Evolutionary conservation across 2,329 filamentous ascomycete genomes (phyloP).

Genomic region (Gaeumannomyces sp.): DNA sequence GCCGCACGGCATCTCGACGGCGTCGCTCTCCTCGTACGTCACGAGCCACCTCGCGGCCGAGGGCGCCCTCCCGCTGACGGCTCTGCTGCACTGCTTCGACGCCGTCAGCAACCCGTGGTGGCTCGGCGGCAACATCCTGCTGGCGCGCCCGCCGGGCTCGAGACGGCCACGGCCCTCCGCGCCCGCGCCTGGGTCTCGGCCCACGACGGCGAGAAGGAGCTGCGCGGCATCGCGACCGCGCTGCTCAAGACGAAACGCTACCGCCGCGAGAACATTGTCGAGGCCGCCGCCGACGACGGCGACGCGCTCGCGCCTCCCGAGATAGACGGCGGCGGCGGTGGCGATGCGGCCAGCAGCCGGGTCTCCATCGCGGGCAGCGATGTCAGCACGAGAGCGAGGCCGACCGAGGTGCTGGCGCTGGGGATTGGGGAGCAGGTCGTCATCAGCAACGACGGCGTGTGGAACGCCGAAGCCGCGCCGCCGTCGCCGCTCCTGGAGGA

Average conservation of each 20-base stretch:
- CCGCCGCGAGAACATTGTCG: slow-evolving; percentile 36
- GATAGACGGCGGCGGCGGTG: background rate
- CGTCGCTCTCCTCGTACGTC: slow-evolving; percentile 48
- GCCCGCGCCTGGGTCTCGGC: slow-evolving; percentile 55
- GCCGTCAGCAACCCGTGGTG: slow-evolving; percentile 54
- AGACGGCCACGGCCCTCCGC: slow-evolving; percentile 47
- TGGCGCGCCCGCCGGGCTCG: slow-evolving; percentile 51
- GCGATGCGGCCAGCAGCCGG: background rate
- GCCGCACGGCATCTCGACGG: slow-evolving; percentile 54
- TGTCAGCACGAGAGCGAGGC: slow-evolving; percentile 11
- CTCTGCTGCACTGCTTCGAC: slow-evolving; percentile 60
- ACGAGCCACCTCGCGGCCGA: slow-evolving; percentile 49
- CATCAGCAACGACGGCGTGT: slow-evolving; percentile 34
- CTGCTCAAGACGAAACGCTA: slow-evolving; percentile 42
- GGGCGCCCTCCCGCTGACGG: slow-evolving; percentile 54
- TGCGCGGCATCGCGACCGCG: slow-evolving; percentile 43
- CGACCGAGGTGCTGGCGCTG: slow-evolving; percentile 37
- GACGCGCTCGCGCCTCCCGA: no score
- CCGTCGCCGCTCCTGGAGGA: slow-evolving; percentile 9
- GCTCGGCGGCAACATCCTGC: slow-evolving; percentile 52
- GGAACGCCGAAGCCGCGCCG: slow-evolving; percentile 15
- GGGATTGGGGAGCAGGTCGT: slow-evolving; percentile 36
- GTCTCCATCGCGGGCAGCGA: slow-evolving; percentile 4
- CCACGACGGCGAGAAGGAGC: slow-evolving; percentile 55
- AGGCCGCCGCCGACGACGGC: slow-evolving; percentile 3